Evolutionary conservation across 2,329 filamentous ascomycete genomes (phyloP), one percentile per base, ranked within the genome.

Genomic region (Drechslerella coelobrocha): DNA sequence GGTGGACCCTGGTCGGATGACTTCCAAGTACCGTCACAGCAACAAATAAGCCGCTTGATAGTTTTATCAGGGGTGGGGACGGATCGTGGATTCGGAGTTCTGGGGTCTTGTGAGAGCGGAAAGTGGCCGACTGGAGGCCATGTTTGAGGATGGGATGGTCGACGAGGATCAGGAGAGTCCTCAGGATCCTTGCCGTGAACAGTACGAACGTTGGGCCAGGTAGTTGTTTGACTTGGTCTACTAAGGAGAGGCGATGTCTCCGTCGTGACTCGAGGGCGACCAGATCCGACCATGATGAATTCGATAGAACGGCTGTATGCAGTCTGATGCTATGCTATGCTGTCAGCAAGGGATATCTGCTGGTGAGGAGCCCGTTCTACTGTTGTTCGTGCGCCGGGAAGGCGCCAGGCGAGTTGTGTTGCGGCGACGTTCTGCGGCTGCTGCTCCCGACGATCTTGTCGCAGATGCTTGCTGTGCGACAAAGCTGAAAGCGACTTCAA

Each of bases 1-100:
- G 72, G 69, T 21, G 73, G 48, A 1, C 66, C 68, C 4, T 72
- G 61, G n/a, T 75, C 72, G 2, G 73, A 73, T 1, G 72, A 74
- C 56, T 75, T 73, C 73, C 74, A 74, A 21, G 73, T 75, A 9
- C 73, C 79, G 59, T 80, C 79, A 31, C 78, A 79, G 65, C 78
- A 80, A 45, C 79, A 74, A 37, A 79, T 65, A 14, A 77, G 52
- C 2, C 75, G 73, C 41, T 77, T 77, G 26, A 68, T 68, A 9
- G 66, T 71, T 31, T 71, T 62, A 29, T 71, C 66, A 3, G 66
- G 66, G 24, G 48, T 52, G 17, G 66, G 66, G 8, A 63, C 53
- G 7, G 66, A 71, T 21, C 60, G 52, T 29, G 66, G 66, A 71
- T 71, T 71, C 10, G 66, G 66, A 6, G 66, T 71, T 60, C 66